Evolutionary conservation across 768 basidiomycete species (phyloP), one percentile per base, ranked within the genome.

Genomic region (Mycena polygramma): DNA sequence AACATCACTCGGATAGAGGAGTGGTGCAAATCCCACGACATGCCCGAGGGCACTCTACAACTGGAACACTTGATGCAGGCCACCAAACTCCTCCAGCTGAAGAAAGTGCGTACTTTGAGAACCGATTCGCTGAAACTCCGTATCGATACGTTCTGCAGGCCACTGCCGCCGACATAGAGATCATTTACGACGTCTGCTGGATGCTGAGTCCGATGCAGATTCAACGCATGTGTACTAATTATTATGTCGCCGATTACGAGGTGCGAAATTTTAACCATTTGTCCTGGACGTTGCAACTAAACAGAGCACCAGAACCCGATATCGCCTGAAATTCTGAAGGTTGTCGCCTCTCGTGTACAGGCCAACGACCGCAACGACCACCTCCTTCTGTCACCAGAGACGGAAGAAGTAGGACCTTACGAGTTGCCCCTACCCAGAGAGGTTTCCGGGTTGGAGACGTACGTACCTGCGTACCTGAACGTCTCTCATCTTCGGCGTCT

Each of bases 1-100:
- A 99, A 99, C 78, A 98, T 99, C 78, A 99, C 97, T 37, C 91
- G 94, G 35, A 94, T 97, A 76, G 95, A 97, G 77, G 97, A 98
- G 82, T 99, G 98, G 98, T 99, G 98, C 86, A 99, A 99, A 83
- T 97, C 98, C 30, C 98, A 99, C 77, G 96, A 98, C 78, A 98
- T 99, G 96, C 98, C 97, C 1, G 98, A 99, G 79, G 98, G 98
- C 11, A 95, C 95, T 20, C 86, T 99, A 36, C 98, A 99, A 80
- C 86, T 99, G 64, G 98, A 99, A 82, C 97, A 99, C 82, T 87
- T 99, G 83, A 98, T 99, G 96, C 98, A 99, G 85, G 98, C 98
- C 64, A 98, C 98, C 76, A 99, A 99, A 83, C 83, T 99, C 63
- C 85, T 99, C 30, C 98, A 99, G 81, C 84, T 99, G 77, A 99